A percentile compares a stretch with the other conserved stretches of the same genome.
These are phyloP conservation scores for Boletus speciosus DNA, from an alignment of 768 basidiomycete species.

Conservation along the genomic window DNA sequence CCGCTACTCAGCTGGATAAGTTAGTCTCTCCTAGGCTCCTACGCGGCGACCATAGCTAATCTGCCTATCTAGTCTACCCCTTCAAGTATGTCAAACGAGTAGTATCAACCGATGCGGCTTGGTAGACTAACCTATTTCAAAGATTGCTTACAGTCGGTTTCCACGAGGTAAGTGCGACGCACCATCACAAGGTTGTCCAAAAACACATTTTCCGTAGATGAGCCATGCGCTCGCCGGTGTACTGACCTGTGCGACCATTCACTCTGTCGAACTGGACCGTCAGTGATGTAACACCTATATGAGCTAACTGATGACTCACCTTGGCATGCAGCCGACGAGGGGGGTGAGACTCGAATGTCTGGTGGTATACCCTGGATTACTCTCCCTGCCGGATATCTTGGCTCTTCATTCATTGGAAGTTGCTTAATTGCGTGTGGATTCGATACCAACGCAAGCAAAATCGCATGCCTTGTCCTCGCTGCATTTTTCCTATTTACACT, in stretches of 20 bases:
- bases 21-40: slow-evolving; percentile 38
- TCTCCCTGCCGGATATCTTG: slow-evolving; percentile 82
- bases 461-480: slow-evolving; percentile 75
- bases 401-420: slow-evolving; percentile 84
- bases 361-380: slow-evolving; percentile 82
- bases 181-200: neutral
- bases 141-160: slow-evolving; percentile 82
- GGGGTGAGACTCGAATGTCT: slow-evolving; percentile 82
- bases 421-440: slow-evolving; percentile 85
- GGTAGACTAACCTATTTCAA: slow-evolving; percentile 30
- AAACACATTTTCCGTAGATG: slow-evolving; percentile 48
- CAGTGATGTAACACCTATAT: slow-evolving; percentile 28
- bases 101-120: neutral
- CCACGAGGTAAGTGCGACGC: slow-evolving; percentile 60
- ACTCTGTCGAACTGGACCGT: slow-evolving; percentile 88
- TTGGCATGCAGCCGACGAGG: slow-evolving; percentile 67
- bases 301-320: slow-evolving; percentile 4
- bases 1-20: slow-evolving; percentile 70
- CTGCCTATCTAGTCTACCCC: slow-evolving; percentile 62
- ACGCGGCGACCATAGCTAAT: slow-evolving; percentile 9
- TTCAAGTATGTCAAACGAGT: slow-evolving; percentile 72
- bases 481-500: slow-evolving; percentile 85
- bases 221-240: slow-evolving; percentile 81
- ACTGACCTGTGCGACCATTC: slow-evolving; percentile 80
- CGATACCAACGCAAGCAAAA: slow-evolving; percentile 83